Base-by-base conservation (phyloP, 306 rosid genomes). In the Begonia peltatifolia region DNA sequence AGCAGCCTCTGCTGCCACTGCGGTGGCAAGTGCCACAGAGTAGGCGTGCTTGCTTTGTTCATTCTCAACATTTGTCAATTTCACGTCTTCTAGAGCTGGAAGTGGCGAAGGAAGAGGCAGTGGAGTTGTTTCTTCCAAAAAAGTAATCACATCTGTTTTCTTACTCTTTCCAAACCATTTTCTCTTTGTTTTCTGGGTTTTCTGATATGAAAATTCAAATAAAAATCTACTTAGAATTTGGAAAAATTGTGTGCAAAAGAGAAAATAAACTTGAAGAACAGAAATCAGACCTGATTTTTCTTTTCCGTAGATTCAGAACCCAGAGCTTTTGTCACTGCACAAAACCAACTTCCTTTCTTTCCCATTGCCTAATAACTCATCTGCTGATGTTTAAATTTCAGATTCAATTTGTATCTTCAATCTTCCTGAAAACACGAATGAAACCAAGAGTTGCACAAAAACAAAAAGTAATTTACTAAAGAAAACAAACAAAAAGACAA, bases 311-410 rank as follows among this genome's bases (percentile, higher is more conserved):
- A 60, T 20, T 77, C 72, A 12, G 87, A 86, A 56, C 94, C 87
- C 69, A 92, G 81, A 66, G 81, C 94, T 73, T 81, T 92, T 83
- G 68, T 92, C 72, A 87, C 94, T 6, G 56, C 54, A 63, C 93
- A 87, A 79, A 92, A 87, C 94, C 96, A 92, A 68, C 70, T 78
- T 71, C 93, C 96, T 64, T 83, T 92, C 78, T 74, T 76, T 61
- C 93, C 99, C 99, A 92, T 92, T 79, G 67, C 68, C 79, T 81
- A 50, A 41, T 41, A 17, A 41, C 6, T 60, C 64, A 60, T 18
- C 2, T 54, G 38, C 38, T 30, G 38, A 30, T 30, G 38, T 30
- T 30, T 1, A 30, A 7, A 5, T 30, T 30, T 30, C 8, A 30
- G 38, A 30, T 30, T 30, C 38, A 30, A 30, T 30, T 7, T 30